phyloP scores from a whole-genome alignment of 2,329 filamentous ascomycete genomes.

The Dothideomycetidae sp. region DNA sequence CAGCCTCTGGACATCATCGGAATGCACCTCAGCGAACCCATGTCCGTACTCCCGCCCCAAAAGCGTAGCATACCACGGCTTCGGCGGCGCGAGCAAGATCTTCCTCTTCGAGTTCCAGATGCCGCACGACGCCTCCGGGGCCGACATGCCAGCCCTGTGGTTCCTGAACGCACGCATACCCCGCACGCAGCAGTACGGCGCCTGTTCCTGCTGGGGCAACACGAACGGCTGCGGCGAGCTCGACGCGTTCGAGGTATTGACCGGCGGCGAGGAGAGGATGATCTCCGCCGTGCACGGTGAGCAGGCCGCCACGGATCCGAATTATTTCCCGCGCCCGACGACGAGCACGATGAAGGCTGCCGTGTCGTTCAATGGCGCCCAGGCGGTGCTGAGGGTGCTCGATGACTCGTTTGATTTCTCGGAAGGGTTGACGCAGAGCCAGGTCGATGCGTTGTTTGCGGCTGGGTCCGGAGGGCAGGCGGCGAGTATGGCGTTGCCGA shows the following conservation, averaged over 20 bases:
- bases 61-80: constrained; percentile 9
- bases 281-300: constrained; percentile 6
- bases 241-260: constrained; percentile 8
- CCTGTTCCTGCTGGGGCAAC: constrained; percentile 10
- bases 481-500: constrained; percentile 7
- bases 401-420: constrained; percentile 5
- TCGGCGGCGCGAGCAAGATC: constrained; percentile 7
- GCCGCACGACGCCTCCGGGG: constrained; percentile 5
- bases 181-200: constrained; percentile 10
- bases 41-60: constrained; percentile 9
- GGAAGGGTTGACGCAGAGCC: constrained; percentile 4
- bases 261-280: constrained; percentile 6
- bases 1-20: constrained; percentile 6
- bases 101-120: constrained; percentile 11
- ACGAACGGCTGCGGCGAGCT: constrained; percentile 9
- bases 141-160: constrained; percentile 8
- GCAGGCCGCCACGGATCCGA: constrained; percentile 8
- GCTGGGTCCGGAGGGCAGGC: not conserved
- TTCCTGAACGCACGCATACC: constrained; percentile 10
- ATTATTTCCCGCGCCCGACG: constrained; percentile 8
- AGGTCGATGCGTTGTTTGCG: constrained; percentile 4
- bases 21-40: constrained; percentile 4
- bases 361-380: constrained; percentile 1
- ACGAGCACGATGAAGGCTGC: constrained; percentile 7
- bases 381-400: constrained; percentile 7